Conservation (phyloP, 2,329 filamentous ascomycete species). For the Gremmenia infestans region DNA sequence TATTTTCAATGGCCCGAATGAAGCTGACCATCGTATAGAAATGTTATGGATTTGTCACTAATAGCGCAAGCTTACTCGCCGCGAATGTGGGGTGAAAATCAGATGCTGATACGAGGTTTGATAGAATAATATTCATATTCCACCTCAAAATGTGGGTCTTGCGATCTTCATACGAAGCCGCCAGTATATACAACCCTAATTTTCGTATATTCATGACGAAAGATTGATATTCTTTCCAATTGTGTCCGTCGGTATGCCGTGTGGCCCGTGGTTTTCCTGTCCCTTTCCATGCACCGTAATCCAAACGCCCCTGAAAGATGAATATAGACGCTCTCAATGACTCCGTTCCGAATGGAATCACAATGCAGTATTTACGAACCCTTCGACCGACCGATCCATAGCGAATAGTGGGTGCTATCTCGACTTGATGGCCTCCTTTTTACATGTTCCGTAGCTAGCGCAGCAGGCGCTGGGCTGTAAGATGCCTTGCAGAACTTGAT, state of each 20-base stretch:
- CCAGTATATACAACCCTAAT: not conserved
- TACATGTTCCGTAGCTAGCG: constrained; percentile 23
- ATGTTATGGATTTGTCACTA: constrained; percentile 22
- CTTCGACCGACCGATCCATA: not conserved
- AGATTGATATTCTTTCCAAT: not conserved
- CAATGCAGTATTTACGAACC: not conserved
- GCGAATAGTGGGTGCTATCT: not conserved
- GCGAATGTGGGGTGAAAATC: constrained; percentile 10
- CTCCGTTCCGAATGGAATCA: constrained; percentile 1
- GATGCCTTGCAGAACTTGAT: constrained; percentile 23
- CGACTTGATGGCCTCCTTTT: constrained; percentile 22
- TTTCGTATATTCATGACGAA: not conserved
- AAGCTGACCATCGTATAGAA: constrained; percentile 2
- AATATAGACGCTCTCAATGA: not conserved
- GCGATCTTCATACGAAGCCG: not conserved
- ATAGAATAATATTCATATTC: not conserved
- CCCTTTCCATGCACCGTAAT: not conserved
- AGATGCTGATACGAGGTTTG: not conserved
- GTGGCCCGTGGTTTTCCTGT: not conserved
- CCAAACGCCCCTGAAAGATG: not conserved
- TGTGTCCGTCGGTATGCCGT: not conserved
- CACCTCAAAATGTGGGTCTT: constrained; percentile 1
- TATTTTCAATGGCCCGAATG: not conserved
- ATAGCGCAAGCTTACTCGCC: constrained; percentile 15
- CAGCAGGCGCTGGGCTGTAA: constrained; percentile 25